Conservation (phyloP, 2,329 filamentous ascomycete genomes). For the Ophiosphaerella herpotricha region DNA sequence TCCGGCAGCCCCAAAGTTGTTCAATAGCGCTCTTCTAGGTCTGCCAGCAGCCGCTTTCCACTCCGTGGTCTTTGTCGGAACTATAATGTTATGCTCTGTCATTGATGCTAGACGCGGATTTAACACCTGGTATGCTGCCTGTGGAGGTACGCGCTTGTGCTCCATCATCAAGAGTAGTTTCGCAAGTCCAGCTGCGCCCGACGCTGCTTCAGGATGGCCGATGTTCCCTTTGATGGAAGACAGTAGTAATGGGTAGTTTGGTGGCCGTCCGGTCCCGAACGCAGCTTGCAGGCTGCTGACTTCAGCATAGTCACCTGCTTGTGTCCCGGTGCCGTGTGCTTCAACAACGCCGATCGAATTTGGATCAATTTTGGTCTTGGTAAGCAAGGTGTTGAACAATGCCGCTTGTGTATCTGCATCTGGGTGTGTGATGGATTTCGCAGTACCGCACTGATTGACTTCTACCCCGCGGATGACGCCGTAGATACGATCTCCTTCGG, state of each 20-base stretch:
- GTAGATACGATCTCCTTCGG: constrained; percentile 31
- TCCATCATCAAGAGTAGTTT: constrained; percentile 38
- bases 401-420: constrained; percentile 19
- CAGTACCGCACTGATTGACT: constrained; percentile 36
- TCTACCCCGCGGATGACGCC: constrained; percentile 33
- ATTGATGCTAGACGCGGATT: constrained; percentile 53
- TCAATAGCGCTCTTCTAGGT: constrained; percentile 27
- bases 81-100: constrained; percentile 58
- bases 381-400: constrained; percentile 10
- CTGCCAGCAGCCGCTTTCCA: constrained; percentile 21
- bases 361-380: constrained; percentile 1
- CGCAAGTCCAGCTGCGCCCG: constrained; percentile 34
- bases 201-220: constrained; percentile 41
- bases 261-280: too few species aligned
- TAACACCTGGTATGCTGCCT: constrained; percentile 22
- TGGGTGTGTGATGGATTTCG: constrained; percentile 30
- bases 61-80: constrained; percentile 8
- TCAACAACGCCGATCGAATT: constrained; percentile 16
- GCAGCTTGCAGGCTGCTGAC: background rate
- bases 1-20: constrained; percentile 45
- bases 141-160: constrained; percentile 25
- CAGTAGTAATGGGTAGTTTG: constrained; percentile 20
- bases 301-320: constrained; percentile 31
- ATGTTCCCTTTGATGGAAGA: constrained; percentile 37
- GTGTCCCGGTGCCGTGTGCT: constrained; percentile 39